These are phyloP conservation scores for Carex myosuroides DNA, from an alignment of 176 grass and related monocot species.

Conservation along the genomic window DNA sequence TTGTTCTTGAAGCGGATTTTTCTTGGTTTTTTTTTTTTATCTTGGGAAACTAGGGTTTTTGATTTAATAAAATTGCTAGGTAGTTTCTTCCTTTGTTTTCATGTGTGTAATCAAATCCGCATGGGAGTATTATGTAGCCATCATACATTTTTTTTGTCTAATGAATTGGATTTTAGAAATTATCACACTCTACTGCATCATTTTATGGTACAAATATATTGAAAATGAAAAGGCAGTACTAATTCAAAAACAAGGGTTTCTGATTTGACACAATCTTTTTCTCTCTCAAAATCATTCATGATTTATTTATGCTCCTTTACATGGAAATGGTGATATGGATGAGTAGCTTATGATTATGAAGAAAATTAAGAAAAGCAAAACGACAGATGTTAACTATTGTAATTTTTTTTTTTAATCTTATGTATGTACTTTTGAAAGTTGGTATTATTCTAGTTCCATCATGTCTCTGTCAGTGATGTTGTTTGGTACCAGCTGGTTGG, in stretches of 20 bases:
- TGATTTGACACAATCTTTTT: not conserved
- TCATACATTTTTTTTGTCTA: not conserved
- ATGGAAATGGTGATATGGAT: not conserved
- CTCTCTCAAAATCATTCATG: not conserved
- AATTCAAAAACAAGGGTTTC: not conserved
- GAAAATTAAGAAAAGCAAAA: not conserved
- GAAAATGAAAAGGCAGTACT: not conserved
- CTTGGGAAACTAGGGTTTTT: not conserved
- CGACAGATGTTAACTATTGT: not conserved
- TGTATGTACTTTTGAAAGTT: not conserved
- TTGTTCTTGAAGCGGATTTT: not conserved
- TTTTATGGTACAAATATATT: not conserved
- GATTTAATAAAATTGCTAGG: not conserved
- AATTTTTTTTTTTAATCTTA: not conserved
- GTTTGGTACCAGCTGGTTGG: not conserved
- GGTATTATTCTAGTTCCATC: not conserved
- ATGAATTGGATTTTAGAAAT: not conserved
- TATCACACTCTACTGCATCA: not conserved
- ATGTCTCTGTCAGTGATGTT: not conserved
- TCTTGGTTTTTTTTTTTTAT: not conserved
- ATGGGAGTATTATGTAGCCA: not conserved
- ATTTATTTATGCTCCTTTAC: not conserved
- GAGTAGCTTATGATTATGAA: not conserved
- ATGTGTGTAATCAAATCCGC: not conserved
- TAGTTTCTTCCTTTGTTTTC: not conserved